Evolutionary conservation across 495 filamentous ascomycete species (phyloP).

Genomic region (Trichocladium antarcticum): DNA sequence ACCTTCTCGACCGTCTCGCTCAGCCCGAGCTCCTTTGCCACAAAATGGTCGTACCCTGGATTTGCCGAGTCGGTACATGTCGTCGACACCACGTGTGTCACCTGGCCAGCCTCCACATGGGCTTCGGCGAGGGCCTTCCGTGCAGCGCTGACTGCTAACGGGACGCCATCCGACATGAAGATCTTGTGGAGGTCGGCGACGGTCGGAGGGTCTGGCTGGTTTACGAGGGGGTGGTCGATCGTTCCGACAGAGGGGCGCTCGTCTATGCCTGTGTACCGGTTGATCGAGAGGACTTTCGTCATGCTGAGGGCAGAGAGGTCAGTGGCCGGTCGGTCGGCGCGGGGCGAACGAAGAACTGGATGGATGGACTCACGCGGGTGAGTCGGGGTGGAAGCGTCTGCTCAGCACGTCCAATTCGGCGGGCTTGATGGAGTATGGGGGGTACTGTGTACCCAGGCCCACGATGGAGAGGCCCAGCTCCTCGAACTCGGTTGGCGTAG

Average conservation of each 20-base stretch:
- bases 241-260: constrained; percentile 48
- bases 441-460: constrained; percentile 41
- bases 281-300: constrained; percentile 50
- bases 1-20: constrained; percentile 42
- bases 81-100: constrained; percentile 56
- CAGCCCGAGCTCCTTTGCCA: constrained; percentile 45
- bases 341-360: not conserved
- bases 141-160: constrained; percentile 45
- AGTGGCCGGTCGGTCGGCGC: not conserved
- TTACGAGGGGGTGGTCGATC: constrained; percentile 46
- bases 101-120: constrained; percentile 34
- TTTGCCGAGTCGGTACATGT: constrained; percentile 59
- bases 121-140: constrained; percentile 50
- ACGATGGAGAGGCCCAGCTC: constrained; percentile 42
- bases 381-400: constrained; percentile 39
- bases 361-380: constrained; percentile 34
- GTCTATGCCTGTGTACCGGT: constrained; percentile 53
- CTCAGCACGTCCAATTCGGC: constrained; percentile 32
- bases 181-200: constrained; percentile 43
- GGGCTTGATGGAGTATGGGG: constrained; percentile 35
- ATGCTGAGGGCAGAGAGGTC: constrained; percentile 27
- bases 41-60: constrained; percentile 56
- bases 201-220: constrained; percentile 41
- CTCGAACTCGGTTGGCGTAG: constrained; percentile 13
- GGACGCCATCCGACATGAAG: constrained; percentile 49